Conservation (phyloP, 2,329 filamentous ascomycete species). For the Paracamarosporium sp. region DNA sequence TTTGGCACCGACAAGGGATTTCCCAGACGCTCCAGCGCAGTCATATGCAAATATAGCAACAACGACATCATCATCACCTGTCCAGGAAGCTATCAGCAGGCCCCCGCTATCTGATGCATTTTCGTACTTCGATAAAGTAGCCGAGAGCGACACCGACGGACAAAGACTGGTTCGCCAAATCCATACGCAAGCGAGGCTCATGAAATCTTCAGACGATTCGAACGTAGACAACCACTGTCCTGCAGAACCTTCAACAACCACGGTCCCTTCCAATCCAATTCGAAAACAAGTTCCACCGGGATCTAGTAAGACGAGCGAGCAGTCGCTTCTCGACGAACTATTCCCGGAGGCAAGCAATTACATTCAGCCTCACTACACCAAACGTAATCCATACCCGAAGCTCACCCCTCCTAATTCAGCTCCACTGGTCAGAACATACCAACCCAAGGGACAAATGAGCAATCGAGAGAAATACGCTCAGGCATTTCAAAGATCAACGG, state of each 20-base stretch:
- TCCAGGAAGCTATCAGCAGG: neutral
- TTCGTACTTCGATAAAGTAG: neutral
- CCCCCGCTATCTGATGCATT: neutral
- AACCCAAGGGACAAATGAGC: slow-evolving; percentile 9
- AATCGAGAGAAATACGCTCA: slow-evolving; percentile 27
- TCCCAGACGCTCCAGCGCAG: neutral
- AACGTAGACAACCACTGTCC: neutral
- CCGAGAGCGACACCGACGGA: slow-evolving; percentile 12
- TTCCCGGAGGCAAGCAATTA: slow-evolving; percentile 57
- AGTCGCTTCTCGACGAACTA: slow-evolving; percentile 56
- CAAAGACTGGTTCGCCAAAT: slow-evolving; percentile 19
- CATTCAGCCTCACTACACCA: slow-evolving; percentile 19
- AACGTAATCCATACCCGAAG: slow-evolving; percentile 33
- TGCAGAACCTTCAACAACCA: neutral
- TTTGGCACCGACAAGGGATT: neutral
- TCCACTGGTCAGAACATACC: slow-evolving; percentile 16
- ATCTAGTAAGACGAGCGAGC: slow-evolving; percentile 24
- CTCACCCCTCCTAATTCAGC: slow-evolving; percentile 29
- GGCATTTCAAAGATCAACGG: slow-evolving; percentile 29
- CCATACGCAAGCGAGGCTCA: slow-evolving; percentile 21
- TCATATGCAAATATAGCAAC: neutral
- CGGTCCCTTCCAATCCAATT: neutral
- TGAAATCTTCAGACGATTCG: slow-evolving; percentile 17
- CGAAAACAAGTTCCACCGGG: slow-evolving; percentile 5
- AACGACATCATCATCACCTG: too few relatives aligned